Evolutionary conservation across 1,139 yeast species (phyloP), one percentile per base, ranked within the genome.

Genomic region (Hyphopichia burtonii): DNA sequence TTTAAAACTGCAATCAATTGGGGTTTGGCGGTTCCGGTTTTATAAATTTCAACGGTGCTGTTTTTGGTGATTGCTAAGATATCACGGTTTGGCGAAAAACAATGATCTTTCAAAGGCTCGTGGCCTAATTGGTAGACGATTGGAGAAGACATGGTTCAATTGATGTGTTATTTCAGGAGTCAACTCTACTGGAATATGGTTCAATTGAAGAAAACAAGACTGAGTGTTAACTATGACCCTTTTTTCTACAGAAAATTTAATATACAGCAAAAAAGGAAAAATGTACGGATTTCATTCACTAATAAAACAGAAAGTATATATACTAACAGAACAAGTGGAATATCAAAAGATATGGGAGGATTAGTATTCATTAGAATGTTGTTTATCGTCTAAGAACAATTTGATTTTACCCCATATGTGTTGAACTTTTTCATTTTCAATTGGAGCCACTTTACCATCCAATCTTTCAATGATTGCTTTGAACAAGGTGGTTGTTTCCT

Each of bases 21-120:
- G 12, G 82, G 82, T 45, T 64, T 72, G 18, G 63, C 52, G 12
- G 55, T 39, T 34, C 72, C 57, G 20, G 82, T 62, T 52, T 78
- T 77, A 68, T 85, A 90, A 48, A 93, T 75, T 59, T 88, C 90
- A 45, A 89, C 91, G 39, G 77, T 72, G 53, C 78, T 83, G 42
- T 78, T 89, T 54, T 88, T 86, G 42, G 98, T 88, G 46, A 91
- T 80, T 23, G 96, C 98, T 46, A 93, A 74, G 36, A 81, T 58
- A 42, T 78, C 72, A 41, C 73, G 65, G 65, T 88, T 94, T 28
- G 78, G 74, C 23, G 91, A 83, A 63, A 88, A 91, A 44, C 89
- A 84, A 63, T 93, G 98, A 59, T 93, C 96, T 57, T 90, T 87
- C 56, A 91, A 87, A 49, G 97, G 94, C 46, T 77, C 78, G 61